Evolutionary conservation across 2,329 filamentous ascomycete species (phyloP).

Genomic region (Neophaeococcomyces aloes): DNA sequence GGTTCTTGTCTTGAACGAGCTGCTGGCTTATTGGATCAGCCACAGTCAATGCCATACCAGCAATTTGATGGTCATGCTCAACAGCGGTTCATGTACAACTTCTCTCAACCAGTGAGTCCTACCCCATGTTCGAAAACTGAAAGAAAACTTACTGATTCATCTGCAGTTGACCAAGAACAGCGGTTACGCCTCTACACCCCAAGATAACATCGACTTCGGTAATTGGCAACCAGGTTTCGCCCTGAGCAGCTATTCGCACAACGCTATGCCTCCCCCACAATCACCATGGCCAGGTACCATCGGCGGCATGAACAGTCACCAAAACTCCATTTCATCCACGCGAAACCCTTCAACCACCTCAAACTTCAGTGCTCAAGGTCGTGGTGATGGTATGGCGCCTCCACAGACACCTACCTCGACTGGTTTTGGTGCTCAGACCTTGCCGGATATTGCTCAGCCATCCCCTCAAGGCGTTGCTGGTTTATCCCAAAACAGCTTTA

Average conservation of each 20-base stretch:
- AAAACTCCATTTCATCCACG: not conserved
- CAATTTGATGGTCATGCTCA: constrained; percentile 1
- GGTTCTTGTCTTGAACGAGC: not conserved
- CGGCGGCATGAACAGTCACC: too few relatives aligned
- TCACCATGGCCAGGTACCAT: too few relatives aligned
- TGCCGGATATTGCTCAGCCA: not conserved
- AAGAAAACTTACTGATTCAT: not conserved
- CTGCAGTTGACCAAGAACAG: not conserved
- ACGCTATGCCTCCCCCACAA: too few relatives aligned
- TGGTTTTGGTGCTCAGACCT: not conserved
- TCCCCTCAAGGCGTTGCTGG: not conserved
- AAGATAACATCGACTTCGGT: not conserved
- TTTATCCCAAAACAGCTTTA: too few relatives aligned
- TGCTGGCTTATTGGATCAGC: not conserved
- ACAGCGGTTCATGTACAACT: not conserved
- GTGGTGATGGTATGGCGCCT: not conserved
- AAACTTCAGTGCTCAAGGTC: not conserved
- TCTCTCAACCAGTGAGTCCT: too few relatives aligned
- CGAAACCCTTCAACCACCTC: constrained; percentile 1
- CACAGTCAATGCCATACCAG: not conserved
- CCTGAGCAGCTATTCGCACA: not conserved
- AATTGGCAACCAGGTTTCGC: not conserved
- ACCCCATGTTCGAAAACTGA: too few relatives aligned
- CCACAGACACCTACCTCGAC: not conserved
- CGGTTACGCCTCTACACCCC: not conserved